Evolutionary conservation across 192 early-diverging fungal species (phyloP).

Genomic region (Podila epigama): DNA sequence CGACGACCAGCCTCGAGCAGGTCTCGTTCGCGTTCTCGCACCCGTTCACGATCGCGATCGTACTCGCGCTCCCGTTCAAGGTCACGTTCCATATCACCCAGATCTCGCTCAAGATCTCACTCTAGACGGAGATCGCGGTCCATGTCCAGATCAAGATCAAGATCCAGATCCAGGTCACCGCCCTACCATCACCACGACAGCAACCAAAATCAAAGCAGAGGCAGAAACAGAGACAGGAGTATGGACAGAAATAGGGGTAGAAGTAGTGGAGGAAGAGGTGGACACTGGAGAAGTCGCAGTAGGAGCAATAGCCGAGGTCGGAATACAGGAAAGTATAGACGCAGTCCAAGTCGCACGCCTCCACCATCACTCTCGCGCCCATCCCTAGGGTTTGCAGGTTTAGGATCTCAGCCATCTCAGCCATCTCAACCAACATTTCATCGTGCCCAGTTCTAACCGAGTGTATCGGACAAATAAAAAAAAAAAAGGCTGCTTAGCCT

Average conservation of each 20-base stretch:
- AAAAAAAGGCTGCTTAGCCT: too few species aligned
- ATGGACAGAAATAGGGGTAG: background rate
- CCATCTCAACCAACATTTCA: background rate
- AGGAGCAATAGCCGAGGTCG: constrained; percentile 3
- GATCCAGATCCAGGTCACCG: constrained; percentile 10
- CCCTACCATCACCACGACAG: background rate
- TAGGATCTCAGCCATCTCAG: background rate
- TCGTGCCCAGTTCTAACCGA: background rate
- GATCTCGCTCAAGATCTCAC: background rate
- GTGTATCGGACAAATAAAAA: too few species aligned
- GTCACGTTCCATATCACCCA: too few species aligned
- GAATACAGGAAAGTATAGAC: background rate
- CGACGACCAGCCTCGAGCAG: background rate
- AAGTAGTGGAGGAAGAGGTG: too few species aligned
- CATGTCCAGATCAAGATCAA: constrained; percentile 10
- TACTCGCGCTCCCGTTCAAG: background rate
- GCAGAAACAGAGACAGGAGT: background rate
- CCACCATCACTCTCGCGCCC: background rate
- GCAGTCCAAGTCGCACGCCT: background rate
- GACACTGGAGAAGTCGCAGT: background rate
- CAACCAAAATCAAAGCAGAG: background rate
- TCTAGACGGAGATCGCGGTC: constrained; percentile 1
- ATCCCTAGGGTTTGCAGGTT: background rate
- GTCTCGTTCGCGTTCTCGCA: background rate
- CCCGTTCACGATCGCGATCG: background rate